Percentiles rank a stretch among this genome's conserved stretches.
These are phyloP conservation scores for Podospora comata DNA, from an alignment of 495 filamentous ascomycete genomes.

Conservation along the genomic window DNA sequence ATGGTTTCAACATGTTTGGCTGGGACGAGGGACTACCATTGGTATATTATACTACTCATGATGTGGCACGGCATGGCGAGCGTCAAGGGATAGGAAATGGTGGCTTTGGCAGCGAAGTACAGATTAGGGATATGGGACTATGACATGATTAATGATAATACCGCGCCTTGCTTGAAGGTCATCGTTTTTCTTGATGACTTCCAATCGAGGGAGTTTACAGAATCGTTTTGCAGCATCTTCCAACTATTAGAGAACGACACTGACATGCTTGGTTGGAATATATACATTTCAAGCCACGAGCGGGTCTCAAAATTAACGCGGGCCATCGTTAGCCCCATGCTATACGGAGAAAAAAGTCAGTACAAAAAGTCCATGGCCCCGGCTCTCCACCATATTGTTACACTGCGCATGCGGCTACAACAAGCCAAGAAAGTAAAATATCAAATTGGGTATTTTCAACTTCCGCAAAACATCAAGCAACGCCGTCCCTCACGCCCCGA, in stretches of 20 bases:
- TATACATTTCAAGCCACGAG: slow-evolving; percentile 9
- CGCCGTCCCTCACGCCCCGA: background rate
- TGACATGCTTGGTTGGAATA: background rate
- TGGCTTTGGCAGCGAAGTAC: background rate
- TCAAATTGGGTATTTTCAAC: slow-evolving; percentile 9
- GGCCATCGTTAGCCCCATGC: slow-evolving; percentile 1
- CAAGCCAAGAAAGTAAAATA: slow-evolving; percentile 10
- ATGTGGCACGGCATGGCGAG: background rate
- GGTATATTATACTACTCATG: background rate
- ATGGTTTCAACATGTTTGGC: background rate
- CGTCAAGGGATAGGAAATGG: background rate
- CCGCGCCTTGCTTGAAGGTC: background rate
- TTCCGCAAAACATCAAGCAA: background rate
- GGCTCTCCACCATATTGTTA: background rate
- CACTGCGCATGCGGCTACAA: background rate
- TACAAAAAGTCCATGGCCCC: background rate
- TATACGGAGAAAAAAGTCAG: background rate
- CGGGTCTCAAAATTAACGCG: background rate
- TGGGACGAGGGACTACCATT: background rate
- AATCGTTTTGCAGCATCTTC: background rate
- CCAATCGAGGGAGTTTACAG: background rate
- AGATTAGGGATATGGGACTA: background rate
- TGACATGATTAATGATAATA: background rate
- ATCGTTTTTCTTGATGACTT: background rate
- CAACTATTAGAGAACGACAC: background rate